Conservation (phyloP, 345 rosid genomes). For the Capsella bursapastoris region DNA sequence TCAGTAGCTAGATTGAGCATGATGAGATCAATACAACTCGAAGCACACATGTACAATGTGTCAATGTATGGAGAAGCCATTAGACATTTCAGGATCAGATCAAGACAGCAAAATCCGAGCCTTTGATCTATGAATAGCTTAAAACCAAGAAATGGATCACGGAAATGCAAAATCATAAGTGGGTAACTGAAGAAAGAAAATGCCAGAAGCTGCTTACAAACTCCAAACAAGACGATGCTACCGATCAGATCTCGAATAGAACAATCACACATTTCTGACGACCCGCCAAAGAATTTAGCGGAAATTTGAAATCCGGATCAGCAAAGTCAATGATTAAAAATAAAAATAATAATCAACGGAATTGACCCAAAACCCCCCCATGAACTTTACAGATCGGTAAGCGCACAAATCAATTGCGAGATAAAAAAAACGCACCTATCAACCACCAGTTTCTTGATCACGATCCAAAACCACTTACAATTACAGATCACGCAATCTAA, state of each 20-base stretch:
- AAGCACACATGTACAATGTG: not conserved
- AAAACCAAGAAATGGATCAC: slow-evolving; percentile 10
- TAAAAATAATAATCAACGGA: not conserved
- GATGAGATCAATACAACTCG: slow-evolving; percentile 1
- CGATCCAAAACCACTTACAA: slow-evolving; percentile 33
- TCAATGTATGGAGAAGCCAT: not conserved
- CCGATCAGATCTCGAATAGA: slow-evolving; percentile 30
- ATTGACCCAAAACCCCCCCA: slow-evolving; percentile 8
- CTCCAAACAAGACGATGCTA: not conserved
- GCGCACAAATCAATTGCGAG: not conserved
- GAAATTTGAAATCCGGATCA: slow-evolving; percentile 27
- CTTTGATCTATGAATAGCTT: not conserved
- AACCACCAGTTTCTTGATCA: slow-evolving; percentile 37
- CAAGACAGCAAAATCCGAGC: too few species aligned
- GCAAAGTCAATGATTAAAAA: slow-evolving; percentile 17
- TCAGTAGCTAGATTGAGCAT: not conserved
- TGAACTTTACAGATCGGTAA: slow-evolving; percentile 28
- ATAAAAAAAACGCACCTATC: slow-evolving; percentile 20
- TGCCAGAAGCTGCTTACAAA: slow-evolving; percentile 23
- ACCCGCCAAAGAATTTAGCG: slow-evolving; percentile 19
- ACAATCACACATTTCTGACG: slow-evolving; percentile 1
- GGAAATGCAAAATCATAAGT: slow-evolving; percentile 17
- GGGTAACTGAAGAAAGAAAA: slow-evolving; percentile 18
- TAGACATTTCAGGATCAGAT: not conserved
- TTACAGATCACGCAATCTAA: slow-evolving; percentile 40